A percentile compares a stretch with the other conserved stretches of the same genome.
phyloP scores from a whole-genome alignment of 2,329 filamentous ascomycete genomes.

The Aspergillus latus region DNA sequence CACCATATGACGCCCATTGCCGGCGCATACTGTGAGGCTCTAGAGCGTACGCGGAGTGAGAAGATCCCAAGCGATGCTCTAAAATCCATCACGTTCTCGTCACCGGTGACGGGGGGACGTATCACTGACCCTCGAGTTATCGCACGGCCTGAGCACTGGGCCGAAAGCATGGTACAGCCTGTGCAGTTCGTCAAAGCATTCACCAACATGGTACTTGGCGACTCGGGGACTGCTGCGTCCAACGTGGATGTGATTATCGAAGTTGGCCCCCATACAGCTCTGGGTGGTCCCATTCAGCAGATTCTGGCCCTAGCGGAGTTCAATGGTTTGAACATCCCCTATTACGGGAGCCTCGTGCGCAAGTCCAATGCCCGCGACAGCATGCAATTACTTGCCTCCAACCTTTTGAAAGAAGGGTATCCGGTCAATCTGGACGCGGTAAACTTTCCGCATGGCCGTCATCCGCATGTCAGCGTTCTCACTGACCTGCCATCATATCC shows the following conservation, averaged over 20 bases:
- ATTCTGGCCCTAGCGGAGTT: conserved; percentile 7
- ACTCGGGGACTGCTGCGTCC: neutral
- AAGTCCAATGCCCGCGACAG: neutral
- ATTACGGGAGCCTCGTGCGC: neutral
- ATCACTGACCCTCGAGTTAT: neutral
- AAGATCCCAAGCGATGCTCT: neutral
- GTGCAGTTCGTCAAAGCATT: neutral
- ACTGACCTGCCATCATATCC: conserved; percentile 13
- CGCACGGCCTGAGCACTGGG: neutral
- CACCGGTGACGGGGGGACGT: neutral
- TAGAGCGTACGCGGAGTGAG: neutral
- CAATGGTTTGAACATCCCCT: neutral
- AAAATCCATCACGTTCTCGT: neutral
- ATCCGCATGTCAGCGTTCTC: neutral
- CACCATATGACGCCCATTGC: neutral
- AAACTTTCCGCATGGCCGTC: neutral
- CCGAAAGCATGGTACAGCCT: neutral
- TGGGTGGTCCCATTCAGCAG: conserved; percentile 31
- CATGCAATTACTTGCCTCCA: neutral
- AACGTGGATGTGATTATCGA: conserved; percentile 25
- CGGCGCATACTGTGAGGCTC: neutral
- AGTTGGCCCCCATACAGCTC: conserved; percentile 38
- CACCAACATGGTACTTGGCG: neutral
- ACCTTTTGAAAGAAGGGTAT: neutral
- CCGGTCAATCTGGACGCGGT: neutral